Base-by-base conservation (phyloP, 2,329 filamentous ascomycete species). In the Graphilbum fragrans region DNA sequence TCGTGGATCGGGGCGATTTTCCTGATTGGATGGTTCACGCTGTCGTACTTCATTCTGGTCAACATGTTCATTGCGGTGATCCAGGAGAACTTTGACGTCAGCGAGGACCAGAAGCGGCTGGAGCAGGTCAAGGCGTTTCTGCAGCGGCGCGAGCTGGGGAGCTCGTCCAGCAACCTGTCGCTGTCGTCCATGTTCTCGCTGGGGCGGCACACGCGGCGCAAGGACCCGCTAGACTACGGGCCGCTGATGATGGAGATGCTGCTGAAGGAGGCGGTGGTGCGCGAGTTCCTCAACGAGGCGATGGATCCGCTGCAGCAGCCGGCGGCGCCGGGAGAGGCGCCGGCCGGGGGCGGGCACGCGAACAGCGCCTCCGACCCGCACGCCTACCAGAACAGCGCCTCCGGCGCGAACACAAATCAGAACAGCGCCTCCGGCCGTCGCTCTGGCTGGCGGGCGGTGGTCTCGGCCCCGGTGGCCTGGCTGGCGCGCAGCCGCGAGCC, bases 21-120 rank as follows among this genome's bases (percentile, higher is more conserved):
- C 52, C 72, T 94, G 51, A 86, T 95, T 48, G 73, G 88, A 50
- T 98, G 92, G 92, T 96, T 94, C 60, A 92, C 94, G 43, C 72
- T 98, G 35, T 74, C 87, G 6, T 95, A 93, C 59, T 90, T 96
- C 57, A 94, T 98, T 63, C 75, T 96, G 47, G 66, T 98, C 65
- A 98, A 96, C 57, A 98, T 98, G 92, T 98, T 98, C 69, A 96
- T 98, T 84, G 92, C 92, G 69, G 92, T 98, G 64, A 98, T 98
- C 50, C 92, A 98, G 60, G 92, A 98, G 57, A 98, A 94, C 55
- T 98, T 98, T 57, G 92, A 98, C 62, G 87, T 98, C 21, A 94
- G 88, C 4, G 92, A 98, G 58, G 93, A 98, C 56, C 88, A 96
- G 59, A 98, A 98, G 63, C 86, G 93, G 18, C 64, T 96, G 47